Evolutionary conservation across 768 basidiomycete genomes (phyloP).

Genomic region (Tylopilus rubrobrunneus): DNA sequence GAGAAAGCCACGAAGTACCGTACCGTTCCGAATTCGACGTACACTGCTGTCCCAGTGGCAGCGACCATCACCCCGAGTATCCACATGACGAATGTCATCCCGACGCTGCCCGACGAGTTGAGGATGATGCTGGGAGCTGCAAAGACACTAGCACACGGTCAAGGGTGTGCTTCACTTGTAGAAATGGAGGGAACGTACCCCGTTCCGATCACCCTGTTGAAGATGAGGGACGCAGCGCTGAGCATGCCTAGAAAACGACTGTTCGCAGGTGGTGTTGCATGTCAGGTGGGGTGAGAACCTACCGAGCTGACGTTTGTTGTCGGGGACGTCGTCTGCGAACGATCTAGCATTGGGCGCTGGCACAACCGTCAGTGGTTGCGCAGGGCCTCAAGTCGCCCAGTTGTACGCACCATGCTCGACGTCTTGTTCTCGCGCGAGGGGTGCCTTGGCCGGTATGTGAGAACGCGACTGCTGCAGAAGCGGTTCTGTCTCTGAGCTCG

Average conservation of each 20-base stretch:
- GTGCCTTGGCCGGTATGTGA: background rate
- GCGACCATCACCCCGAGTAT: constrained; percentile 62
- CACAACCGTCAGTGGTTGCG: background rate
- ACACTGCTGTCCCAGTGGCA: constrained; percentile 63
- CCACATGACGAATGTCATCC: constrained; percentile 68
- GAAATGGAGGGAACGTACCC: constrained; percentile 38
- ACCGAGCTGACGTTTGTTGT: constrained; percentile 51
- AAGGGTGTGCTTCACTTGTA: background rate
- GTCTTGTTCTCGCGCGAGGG: background rate
- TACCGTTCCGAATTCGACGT: constrained; percentile 73
- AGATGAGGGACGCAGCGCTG: constrained; percentile 63
- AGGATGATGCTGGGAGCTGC: constrained; percentile 68
- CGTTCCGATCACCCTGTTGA: constrained; percentile 73
- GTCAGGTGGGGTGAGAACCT: constrained; percentile 10
- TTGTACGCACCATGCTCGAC: constrained; percentile 15
- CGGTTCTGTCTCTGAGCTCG: constrained; percentile 19
- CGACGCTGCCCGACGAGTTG: constrained; percentile 64
- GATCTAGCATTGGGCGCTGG: constrained; percentile 1
- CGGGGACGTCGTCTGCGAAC: constrained; percentile 44
- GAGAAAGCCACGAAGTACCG: constrained; percentile 5
- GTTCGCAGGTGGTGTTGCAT: background rate
- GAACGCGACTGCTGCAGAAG: constrained; percentile 9
- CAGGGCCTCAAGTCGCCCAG: background rate
- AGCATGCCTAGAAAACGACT: constrained; percentile 19
- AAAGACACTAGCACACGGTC: constrained; percentile 48